Conservation (phyloP, 176 grass and related monocot species). For the Triticum dicoccoides region DNA sequence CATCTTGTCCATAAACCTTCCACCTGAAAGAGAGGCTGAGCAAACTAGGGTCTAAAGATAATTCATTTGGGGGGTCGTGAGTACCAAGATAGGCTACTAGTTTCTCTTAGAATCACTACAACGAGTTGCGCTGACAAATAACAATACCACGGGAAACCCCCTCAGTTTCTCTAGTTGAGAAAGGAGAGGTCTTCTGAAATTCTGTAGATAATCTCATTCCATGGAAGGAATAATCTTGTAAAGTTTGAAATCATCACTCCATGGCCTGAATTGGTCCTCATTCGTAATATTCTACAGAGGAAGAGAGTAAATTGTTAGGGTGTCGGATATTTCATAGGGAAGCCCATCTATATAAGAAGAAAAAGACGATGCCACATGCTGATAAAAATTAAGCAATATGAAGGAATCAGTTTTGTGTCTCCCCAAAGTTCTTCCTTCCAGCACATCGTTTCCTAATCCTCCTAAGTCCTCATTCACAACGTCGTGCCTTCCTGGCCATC, state of each 20-base stretch:
- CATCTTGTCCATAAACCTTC: constrained; percentile 7
- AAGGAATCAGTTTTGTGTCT: not conserved
- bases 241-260: constrained; percentile 41
- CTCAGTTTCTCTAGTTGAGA: not conserved
- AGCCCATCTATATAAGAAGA: not conserved
- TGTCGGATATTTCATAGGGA: not conserved
- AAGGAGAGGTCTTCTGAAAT: not conserved
- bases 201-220: constrained; percentile 22
- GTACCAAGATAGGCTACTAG: not conserved
- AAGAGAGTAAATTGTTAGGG: constrained; percentile 4
- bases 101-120: not conserved
- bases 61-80: not conserved
- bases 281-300: constrained; percentile 55
- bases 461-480: too few species aligned
- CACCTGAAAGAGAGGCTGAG: too few species aligned
- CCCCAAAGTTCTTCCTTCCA: too few species aligned
- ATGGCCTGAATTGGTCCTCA: constrained; percentile 60
- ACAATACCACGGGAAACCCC: not conserved
- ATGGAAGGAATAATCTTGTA: constrained; percentile 7
- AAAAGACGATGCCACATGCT: not conserved
- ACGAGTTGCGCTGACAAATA: not conserved
- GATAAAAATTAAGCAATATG: not conserved
- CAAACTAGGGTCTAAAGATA: not conserved
- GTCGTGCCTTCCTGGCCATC: too few species aligned
- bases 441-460: too few species aligned